Evolutionary conservation across 352 stramenopile species (phyloP), one percentile per base, ranked within the genome.

Genomic region (Phytophthora fragariae): DNA sequence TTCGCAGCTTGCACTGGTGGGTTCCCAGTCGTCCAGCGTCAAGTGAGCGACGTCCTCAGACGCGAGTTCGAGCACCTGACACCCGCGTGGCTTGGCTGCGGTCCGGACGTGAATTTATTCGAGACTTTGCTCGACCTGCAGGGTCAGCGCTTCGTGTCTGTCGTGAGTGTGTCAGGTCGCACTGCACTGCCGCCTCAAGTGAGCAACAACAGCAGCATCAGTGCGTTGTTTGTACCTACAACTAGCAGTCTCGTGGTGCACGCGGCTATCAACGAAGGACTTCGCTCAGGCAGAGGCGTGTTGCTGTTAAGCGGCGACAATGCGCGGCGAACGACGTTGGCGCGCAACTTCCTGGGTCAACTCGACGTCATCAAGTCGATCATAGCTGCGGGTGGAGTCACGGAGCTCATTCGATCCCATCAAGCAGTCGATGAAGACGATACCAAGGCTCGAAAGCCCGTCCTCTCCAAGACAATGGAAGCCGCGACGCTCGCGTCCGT

Each of bases 171-270:
- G 0, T 27, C 62, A n/a, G 46, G 47, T 3, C 31, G 57, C n/a
- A 5, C 49, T 6, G 39, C 44, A 10, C 11, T 75, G 15, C 19
- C 31, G 35, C 35, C 47, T 49, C 57, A 57, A 53, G 37, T 58
- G 5, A 12, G 31, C 1, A 65, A 5, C 17, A 57, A n/a, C 39
- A 53, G 21, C 41, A 62, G 46, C 14, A 58, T 75, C 19, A 59
- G 58, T 9, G 39, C 62, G 17, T 27, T 91, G 10, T 91, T 86
- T 57, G 62, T 91, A 0, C 82, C 82, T 14, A 89, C 82, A 0
- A 35, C 67, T 0, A 70, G 70, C 6, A 91, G 80, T 62, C 54
- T 89, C 0, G n/a, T 87, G 3, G 59, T 72, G n/a, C 84, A 91
- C 54, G 63, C 79, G 1, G 61, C 70, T 9, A 75, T 86, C 27